Conservation (phyloP, 2,329 filamentous ascomycete species). For the Biscogniauxia mediterranea region DNA sequence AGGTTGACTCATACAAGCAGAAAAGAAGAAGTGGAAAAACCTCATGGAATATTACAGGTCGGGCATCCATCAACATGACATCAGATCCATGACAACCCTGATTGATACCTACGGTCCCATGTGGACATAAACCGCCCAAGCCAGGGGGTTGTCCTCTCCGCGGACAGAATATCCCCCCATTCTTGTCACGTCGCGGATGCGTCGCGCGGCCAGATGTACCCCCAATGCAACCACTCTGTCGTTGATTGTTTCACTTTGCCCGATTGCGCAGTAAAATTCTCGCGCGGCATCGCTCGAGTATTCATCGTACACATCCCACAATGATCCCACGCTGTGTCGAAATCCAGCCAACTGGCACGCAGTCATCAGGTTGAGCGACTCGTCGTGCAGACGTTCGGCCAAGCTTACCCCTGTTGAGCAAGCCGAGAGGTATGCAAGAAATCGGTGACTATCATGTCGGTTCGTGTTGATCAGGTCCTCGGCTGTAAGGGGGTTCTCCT, state of each 20-base stretch:
- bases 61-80: too few relatives aligned
- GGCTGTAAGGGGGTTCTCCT: constrained; percentile 17
- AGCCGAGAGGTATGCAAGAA: constrained; percentile 39
- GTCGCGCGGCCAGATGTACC: neutral
- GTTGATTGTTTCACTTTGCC: neutral
- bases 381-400: constrained; percentile 30
- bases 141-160: neutral
- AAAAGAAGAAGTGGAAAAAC: too few relatives aligned
- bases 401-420: constrained; percentile 33
- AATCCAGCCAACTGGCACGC: constrained; percentile 41
- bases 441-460: constrained; percentile 21
- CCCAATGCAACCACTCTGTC: neutral
- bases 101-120: neutral
- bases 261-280: constrained; percentile 22
- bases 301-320: constrained; percentile 39
- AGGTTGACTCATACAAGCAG: too few relatives aligned
- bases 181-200: neutral
- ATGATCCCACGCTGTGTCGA: constrained; percentile 39
- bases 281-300: constrained; percentile 32
- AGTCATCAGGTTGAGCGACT: constrained; percentile 38
- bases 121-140: neutral
- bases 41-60: too few relatives aligned
- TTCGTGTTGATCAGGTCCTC: constrained; percentile 14
- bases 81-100: too few relatives aligned
- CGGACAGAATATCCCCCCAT: neutral